Evolutionary conservation across 2,329 filamentous ascomycete species (phyloP).

Genomic region (Fonsecaea pedrosoi): DNA sequence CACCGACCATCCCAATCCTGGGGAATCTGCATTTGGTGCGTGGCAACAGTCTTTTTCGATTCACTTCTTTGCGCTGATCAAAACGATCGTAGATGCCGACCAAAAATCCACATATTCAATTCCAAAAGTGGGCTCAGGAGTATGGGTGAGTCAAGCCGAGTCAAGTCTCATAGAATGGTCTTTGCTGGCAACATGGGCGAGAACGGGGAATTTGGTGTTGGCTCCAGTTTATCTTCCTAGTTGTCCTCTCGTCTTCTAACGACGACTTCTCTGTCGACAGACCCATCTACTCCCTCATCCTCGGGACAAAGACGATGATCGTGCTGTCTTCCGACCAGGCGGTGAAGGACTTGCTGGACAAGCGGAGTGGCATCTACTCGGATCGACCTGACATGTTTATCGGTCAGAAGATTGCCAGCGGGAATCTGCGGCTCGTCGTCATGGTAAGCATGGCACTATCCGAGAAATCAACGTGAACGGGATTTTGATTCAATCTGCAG

Average conservation of each 20-base stretch:
- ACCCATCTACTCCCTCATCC: constrained; percentile 59
- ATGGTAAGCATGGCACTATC: constrained; percentile 24
- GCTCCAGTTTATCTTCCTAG: not conserved
- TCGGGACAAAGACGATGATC: constrained; percentile 57
- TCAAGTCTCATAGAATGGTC: too few species aligned
- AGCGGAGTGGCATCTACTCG: constrained; percentile 58
- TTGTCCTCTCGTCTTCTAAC: not conserved
- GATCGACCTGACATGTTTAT: constrained; percentile 56
- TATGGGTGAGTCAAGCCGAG: constrained; percentile 48
- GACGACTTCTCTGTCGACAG: not conserved
- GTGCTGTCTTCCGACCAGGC: constrained; percentile 55
- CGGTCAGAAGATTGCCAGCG: constrained; percentile 44
- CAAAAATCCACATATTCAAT: constrained; percentile 53
- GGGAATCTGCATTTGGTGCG: constrained; percentile 57
- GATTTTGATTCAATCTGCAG: not conserved
- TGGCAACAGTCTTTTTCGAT: too few species aligned
- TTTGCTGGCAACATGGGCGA: not conserved
- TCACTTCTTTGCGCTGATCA: not conserved
- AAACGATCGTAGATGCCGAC: constrained; percentile 48
- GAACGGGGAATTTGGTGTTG: not conserved
- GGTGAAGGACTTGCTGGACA: constrained; percentile 60
- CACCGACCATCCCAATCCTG: constrained; percentile 58
- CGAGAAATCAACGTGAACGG: not conserved
- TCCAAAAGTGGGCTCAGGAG: constrained; percentile 60
- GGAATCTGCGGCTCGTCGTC: constrained; percentile 33